phyloP scores from a whole-genome alignment of 2,329 filamentous ascomycete species.

The Fusarium sp. region DNA sequence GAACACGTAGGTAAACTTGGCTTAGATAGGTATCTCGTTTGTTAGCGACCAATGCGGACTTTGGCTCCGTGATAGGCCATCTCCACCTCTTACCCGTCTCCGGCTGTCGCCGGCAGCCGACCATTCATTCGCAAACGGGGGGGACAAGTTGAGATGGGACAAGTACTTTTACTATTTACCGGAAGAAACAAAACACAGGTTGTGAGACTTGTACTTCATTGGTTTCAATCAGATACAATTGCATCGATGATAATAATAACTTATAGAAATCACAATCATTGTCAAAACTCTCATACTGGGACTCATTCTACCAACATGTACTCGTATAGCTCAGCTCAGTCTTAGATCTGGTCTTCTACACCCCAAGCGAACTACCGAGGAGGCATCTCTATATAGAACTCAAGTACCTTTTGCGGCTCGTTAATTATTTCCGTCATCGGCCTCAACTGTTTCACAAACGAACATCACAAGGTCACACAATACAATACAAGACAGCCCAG shows the following conservation, averaged over 20 bases:
- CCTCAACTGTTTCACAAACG: conserved; percentile 7
- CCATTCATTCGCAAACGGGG: conserved; percentile 6
- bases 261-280: too few relatives aligned
- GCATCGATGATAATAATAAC: too few relatives aligned
- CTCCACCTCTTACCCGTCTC: conserved; percentile 34
- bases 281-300: too few relatives aligned
- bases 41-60: conserved; percentile 21
- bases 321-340: too few relatives aligned
- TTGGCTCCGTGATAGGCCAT: conserved; percentile 42
- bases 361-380: not conserved
- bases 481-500: not conserved
- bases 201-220: too few relatives aligned
- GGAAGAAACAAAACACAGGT: too few relatives aligned
- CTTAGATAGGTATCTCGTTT: conserved; percentile 17
- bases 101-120: conserved; percentile 48
- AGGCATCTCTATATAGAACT: not conserved
- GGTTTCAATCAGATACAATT: too few relatives aligned
- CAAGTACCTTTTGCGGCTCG: conserved; percentile 10
- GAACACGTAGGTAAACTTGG: conserved; percentile 19
- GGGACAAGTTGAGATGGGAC: not conserved
- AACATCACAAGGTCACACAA: not conserved
- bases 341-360: too few relatives aligned
- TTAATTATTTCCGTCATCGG: conserved; percentile 23
- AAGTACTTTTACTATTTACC: not conserved
- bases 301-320: too few relatives aligned